Evolutionary conservation across 1,139 yeast genomes (phyloP).

Genomic region (Wickerhamomyces sp.): DNA sequence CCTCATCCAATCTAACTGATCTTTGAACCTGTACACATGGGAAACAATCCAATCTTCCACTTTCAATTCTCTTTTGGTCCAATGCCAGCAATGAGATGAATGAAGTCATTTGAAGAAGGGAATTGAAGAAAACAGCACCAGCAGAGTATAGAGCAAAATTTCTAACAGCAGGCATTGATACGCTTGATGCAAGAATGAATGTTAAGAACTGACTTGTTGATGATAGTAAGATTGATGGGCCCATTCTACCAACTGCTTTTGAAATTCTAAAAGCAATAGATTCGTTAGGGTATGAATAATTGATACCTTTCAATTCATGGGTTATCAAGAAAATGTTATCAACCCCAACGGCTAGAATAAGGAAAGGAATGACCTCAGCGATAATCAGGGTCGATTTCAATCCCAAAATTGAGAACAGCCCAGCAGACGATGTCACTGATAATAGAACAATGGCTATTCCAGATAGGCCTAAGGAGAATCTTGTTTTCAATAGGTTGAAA

Average conservation of each 20-base stretch:
- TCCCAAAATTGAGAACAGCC: conserved; percentile 70
- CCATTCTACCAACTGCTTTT: conserved; percentile 62
- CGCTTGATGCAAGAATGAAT: conserved; percentile 72
- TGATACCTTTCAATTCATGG: conserved; percentile 64
- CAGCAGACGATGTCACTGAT: conserved; percentile 79
- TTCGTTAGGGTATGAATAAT: conserved; percentile 39
- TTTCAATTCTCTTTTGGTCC: conserved; percentile 61
- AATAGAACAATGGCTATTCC: conserved; percentile 78
- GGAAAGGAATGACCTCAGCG: conserved; percentile 95
- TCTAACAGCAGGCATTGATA: conserved; percentile 92
- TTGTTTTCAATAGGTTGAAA: conserved; percentile 46
- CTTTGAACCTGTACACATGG: conserved; percentile 40
- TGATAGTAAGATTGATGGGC: conserved; percentile 82
- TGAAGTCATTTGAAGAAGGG: conserved; percentile 73
- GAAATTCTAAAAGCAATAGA: conserved; percentile 53
- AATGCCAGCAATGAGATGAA: conserved; percentile 69
- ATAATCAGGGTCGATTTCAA: conserved; percentile 84
- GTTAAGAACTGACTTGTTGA: conserved; percentile 73
- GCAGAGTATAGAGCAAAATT: conserved; percentile 92
- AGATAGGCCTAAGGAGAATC: conserved; percentile 70
- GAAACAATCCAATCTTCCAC: conserved; percentile 52
- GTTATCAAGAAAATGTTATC: conserved; percentile 87
- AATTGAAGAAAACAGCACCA: conserved; percentile 75
- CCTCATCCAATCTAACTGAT: conserved; percentile 17
- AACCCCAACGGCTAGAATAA: conserved; percentile 89